Percentiles rank a stretch among this genome's conserved stretches.
phyloP scores from a whole-genome alignment of 371 early-diverging fungal genomes.

The Saksenaea oblongispora region DNA sequence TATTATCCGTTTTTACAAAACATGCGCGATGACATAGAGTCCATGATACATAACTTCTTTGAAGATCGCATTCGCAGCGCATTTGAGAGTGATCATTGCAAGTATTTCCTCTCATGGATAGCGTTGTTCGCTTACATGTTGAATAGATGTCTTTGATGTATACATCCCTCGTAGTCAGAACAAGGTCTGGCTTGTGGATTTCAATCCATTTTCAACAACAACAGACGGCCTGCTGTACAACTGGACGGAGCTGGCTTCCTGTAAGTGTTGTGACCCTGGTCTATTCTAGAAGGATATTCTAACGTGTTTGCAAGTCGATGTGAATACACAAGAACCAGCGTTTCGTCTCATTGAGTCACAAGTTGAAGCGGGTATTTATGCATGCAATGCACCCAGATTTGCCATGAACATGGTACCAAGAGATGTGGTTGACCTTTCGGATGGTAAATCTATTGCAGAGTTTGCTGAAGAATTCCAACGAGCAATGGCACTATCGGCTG shows the following conservation, averaged over 20 bases:
- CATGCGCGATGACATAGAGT: conserved; percentile 56
- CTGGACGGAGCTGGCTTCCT: conserved; percentile 75
- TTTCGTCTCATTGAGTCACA: conserved; percentile 54
- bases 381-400: conserved; percentile 55
- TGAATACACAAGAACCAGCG: conserved; percentile 31
- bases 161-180: conserved; percentile 66
- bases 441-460: conserved; percentile 70
- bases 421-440: conserved; percentile 77
- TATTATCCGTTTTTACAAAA: conserved; percentile 75
- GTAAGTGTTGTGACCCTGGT: conserved; percentile 22
- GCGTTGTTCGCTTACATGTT: background rate
- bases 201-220: conserved; percentile 78
- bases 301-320: too few species aligned
- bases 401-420: conserved; percentile 71
- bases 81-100: conserved; percentile 60
- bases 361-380: conserved; percentile 44
- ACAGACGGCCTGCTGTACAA: conserved; percentile 82
- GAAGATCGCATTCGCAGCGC: conserved; percentile 55
- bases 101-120: background rate
- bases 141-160: conserved; percentile 85
- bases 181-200: conserved; percentile 80
- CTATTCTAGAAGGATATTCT: too few species aligned
- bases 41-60: conserved; percentile 67
- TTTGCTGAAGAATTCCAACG: conserved; percentile 70
- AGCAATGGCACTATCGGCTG: conserved; percentile 33